A percentile compares a stretch with the other conserved stretches of the same genome.
Evolutionary conservation across 768 basidiomycete species (phyloP).

Genomic region (Tulasnella sp.): DNA sequence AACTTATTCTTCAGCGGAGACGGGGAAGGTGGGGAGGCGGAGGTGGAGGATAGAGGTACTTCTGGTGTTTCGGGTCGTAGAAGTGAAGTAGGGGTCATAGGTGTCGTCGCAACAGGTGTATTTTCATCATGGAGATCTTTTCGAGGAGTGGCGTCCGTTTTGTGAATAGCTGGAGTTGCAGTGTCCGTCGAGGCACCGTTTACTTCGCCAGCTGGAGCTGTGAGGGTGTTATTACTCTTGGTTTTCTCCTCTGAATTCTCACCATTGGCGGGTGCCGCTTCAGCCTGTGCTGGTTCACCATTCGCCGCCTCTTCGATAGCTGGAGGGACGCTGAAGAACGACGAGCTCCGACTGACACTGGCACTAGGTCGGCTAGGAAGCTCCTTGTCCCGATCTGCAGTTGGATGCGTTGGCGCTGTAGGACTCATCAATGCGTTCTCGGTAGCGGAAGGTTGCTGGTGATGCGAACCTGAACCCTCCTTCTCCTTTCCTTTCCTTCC

Average conservation of each 20-base stretch:
- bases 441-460: too few relatives aligned
- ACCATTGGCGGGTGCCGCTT: too few relatives aligned
- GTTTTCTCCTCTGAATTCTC: too few relatives aligned
- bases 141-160: constrained; percentile 18
- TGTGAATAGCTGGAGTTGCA: constrained; percentile 22
- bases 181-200: constrained; percentile 3
- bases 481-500: constrained; percentile 33
- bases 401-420: not conserved
- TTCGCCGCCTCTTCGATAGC: constrained; percentile 30
- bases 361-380: constrained; percentile 22
- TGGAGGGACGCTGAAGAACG: constrained; percentile 71
- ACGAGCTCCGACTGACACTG: constrained; percentile 40
- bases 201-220: too few relatives aligned
- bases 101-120: constrained; percentile 6
- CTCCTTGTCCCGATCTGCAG: constrained; percentile 33
- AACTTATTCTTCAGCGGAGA: constrained; percentile 48
- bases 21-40: constrained; percentile 36
- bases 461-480: constrained; percentile 26
- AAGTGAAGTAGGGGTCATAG: constrained; percentile 1
- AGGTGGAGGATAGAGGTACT: too few relatives aligned
- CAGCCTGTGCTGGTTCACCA: constrained; percentile 1
- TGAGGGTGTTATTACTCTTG: too few relatives aligned
- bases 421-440: too few relatives aligned
- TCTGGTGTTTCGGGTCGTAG: too few relatives aligned
- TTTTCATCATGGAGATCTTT: not conserved